phyloP scores from a whole-genome alignment of 23 red algal species.

The Pyropia haitanensis region DNA sequence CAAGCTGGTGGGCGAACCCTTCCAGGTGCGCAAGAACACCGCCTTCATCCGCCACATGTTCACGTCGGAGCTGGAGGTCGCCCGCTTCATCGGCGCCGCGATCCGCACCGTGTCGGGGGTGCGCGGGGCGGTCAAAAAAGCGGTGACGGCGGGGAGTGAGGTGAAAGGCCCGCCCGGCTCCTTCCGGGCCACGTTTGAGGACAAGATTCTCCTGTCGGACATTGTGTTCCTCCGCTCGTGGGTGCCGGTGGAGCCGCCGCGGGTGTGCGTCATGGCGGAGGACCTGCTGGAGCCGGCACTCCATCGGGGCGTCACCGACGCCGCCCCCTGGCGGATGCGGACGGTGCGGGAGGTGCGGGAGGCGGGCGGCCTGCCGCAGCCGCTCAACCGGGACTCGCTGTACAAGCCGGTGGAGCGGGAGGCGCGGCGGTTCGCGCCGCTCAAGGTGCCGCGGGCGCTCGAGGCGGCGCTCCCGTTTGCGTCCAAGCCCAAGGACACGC shows the following conservation, averaged over 20 bases:
- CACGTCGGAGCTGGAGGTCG: slow-evolving; percentile 91
- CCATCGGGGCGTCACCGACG: slow-evolving; percentile 11
- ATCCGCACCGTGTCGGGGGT: slow-evolving; percentile 83
- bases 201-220: slow-evolving; percentile 81
- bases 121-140: slow-evolving; percentile 83
- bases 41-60: slow-evolving; percentile 99
- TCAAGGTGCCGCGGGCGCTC: slow-evolving; percentile 59
- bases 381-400: slow-evolving; percentile 66
- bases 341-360: slow-evolving; percentile 87
- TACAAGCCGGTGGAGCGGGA: slow-evolving; percentile 59
- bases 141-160: slow-evolving; percentile 18
- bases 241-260: slow-evolving; percentile 72
- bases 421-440: slow-evolving; percentile 55
- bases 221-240: slow-evolving; percentile 96
- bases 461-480: slow-evolving; percentile 84
- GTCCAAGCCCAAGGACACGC: slow-evolving; percentile 46
- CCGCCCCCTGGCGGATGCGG: slow-evolving; percentile 72
- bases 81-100: slow-evolving; percentile 83
- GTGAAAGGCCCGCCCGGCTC: slow-evolving; percentile 74
- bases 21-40: slow-evolving; percentile 85
- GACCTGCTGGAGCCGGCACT: slow-evolving; percentile 48
- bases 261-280: slow-evolving; percentile 55
- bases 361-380: slow-evolving; percentile 51
- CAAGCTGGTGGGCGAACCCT: slow-evolving; percentile 92
- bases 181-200: slow-evolving; percentile 98